phyloP scores from a whole-genome alignment of 495 filamentous ascomycete genomes.

The Aspergillus mulundensis region DNA sequence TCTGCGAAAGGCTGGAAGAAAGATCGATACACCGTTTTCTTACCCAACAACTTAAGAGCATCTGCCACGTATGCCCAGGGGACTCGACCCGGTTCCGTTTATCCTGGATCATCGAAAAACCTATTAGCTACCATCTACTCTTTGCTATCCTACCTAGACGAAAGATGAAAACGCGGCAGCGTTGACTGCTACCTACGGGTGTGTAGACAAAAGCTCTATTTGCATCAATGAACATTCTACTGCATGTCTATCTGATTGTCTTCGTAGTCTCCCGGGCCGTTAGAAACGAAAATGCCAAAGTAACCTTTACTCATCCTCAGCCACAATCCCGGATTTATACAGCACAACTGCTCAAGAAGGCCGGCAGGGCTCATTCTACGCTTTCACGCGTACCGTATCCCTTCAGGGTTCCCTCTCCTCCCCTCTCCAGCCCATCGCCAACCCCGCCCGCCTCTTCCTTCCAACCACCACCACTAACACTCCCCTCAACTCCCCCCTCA shows the following conservation, averaged over 20 bases:
- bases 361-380: too few relatives aligned
- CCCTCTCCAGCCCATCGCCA: too few relatives aligned
- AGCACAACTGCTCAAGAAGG: too few relatives aligned
- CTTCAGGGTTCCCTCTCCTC: too few relatives aligned
- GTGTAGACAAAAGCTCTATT: not conserved
- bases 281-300: too few relatives aligned
- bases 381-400: too few relatives aligned
- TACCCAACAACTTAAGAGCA: not conserved
- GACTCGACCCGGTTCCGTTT: not conserved
- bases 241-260: too few relatives aligned
- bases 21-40: too few relatives aligned
- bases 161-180: not conserved
- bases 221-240: not conserved
- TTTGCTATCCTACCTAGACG: not conserved
- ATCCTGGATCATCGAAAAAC: not conserved
- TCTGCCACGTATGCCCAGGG: not conserved
- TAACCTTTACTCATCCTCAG: too few relatives aligned
- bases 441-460: not conserved
- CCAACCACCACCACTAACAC: not conserved
- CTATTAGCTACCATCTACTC: not conserved
- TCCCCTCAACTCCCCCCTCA: slow-evolving; percentile 5
- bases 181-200: not conserved
- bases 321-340: too few relatives aligned
- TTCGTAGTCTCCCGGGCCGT: too few relatives aligned
- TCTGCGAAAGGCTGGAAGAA: too few relatives aligned